A percentile compares a stretch with the other conserved stretches of the same genome.
These are phyloP conservation scores for Phalaenopsis equestris DNA, from an alignment of 106 monocot genomes.

Conservation along the genomic window DNA sequence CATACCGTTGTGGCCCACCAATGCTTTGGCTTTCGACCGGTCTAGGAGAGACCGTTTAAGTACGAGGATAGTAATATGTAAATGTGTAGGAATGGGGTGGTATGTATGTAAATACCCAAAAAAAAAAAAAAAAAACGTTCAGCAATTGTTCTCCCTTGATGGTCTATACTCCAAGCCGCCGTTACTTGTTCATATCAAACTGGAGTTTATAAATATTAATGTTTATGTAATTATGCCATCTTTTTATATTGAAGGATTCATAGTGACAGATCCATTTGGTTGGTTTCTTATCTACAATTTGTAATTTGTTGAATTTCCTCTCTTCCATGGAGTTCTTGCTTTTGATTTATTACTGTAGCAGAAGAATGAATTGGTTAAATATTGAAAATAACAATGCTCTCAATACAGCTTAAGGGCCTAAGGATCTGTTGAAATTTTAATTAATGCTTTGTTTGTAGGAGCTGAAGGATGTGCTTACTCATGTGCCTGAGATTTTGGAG, in stretches of 20 bases:
- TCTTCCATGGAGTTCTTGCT: background rate
- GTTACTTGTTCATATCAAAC: background rate
- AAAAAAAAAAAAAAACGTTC: too few relatives aligned
- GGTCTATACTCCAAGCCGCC: background rate
- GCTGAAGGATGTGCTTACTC: conserved; percentile 50
- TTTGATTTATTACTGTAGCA: background rate
- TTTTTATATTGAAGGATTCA: background rate
- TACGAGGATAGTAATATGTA: too few relatives aligned
- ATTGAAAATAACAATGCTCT: background rate
- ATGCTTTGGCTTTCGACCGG: too few relatives aligned
- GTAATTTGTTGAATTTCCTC: background rate
- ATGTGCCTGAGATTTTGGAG: conserved; percentile 72
- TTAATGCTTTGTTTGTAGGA: conserved; percentile 41
- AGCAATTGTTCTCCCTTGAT: background rate
- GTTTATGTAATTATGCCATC: too few relatives aligned
- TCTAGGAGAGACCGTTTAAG: too few relatives aligned
- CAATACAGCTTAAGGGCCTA: background rate
- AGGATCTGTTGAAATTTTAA: background rate
- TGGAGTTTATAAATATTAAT: background rate
- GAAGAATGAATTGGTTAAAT: background rate
- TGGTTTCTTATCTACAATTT: background rate
- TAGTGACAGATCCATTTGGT: background rate
- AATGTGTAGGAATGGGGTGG: too few relatives aligned
- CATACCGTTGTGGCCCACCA: too few relatives aligned
- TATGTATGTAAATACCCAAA: too few relatives aligned